A percentile compares a stretch with the other conserved stretches of the same genome.
Evolutionary conservation across 768 basidiomycete genomes (phyloP).

Genomic region (Cubamyces sp.): DNA sequence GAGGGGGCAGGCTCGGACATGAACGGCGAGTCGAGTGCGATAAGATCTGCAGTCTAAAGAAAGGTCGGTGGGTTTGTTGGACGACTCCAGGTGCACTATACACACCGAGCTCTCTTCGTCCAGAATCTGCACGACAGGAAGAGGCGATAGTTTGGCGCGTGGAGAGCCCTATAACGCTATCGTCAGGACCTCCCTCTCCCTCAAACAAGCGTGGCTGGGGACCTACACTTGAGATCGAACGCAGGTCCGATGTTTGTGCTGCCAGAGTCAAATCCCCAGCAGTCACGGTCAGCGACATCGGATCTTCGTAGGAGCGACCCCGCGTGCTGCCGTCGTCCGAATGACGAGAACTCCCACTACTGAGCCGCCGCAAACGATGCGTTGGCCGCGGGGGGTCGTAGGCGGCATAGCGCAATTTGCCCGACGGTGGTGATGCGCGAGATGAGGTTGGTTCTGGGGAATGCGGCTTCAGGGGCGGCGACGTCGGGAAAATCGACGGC

Average conservation of each 20-base stretch:
- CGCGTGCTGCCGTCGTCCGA: constrained; percentile 42
- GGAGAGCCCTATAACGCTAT: constrained; percentile 19
- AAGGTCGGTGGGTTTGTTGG: not conserved
- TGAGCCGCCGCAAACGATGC: constrained; percentile 45
- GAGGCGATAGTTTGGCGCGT: constrained; percentile 5
- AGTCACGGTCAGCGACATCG: constrained; percentile 37
- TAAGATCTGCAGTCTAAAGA: constrained; percentile 56
- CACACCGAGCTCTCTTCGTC: constrained; percentile 19
- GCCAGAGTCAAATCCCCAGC: constrained; percentile 52
- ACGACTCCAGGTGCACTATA: not conserved
- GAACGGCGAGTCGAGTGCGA: constrained; percentile 76
- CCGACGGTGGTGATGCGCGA: constrained; percentile 37
- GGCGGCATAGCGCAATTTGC: constrained; percentile 68
- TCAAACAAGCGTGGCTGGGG: too few species aligned
- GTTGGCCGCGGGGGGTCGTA: constrained; percentile 65
- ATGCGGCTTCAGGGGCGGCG: constrained; percentile 15
- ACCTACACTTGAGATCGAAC: constrained; percentile 33
- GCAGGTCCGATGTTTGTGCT: constrained; percentile 38
- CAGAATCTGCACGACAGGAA: constrained; percentile 23
- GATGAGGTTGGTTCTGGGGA: constrained; percentile 28
- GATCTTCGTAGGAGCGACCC: constrained; percentile 22
- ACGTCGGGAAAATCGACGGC: constrained; percentile 6
- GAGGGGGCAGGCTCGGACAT: constrained; percentile 46
- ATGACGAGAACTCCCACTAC: constrained; percentile 43
- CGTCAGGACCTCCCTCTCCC: not conserved